Percentiles rank a stretch among this genome's conserved stretches.
These are phyloP conservation scores for Coemansia sp. DNA, from an alignment of 192 early-diverging fungal species.

Conservation along the genomic window DNA sequence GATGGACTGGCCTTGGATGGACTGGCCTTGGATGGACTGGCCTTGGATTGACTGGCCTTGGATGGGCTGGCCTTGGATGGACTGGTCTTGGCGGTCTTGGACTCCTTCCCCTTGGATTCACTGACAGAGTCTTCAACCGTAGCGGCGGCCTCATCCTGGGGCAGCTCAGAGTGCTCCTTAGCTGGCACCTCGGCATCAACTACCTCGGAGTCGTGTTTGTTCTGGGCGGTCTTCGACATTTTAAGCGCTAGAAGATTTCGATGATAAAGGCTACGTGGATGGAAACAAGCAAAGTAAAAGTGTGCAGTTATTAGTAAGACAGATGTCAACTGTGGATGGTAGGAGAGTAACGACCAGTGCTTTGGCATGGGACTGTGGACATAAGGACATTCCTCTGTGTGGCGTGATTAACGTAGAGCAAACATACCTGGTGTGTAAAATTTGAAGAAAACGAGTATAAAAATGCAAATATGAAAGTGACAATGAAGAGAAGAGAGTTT, in stretches of 20 bases:
- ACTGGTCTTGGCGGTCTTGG: background rate
- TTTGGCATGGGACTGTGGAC: background rate
- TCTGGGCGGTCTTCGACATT: conserved; percentile 61
- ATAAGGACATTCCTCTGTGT: background rate
- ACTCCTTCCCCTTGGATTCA: background rate
- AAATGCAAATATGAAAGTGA: background rate
- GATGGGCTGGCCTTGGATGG: background rate
- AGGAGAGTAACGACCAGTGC: background rate
- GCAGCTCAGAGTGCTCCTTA: conserved; percentile 58
- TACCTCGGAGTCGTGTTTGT: conserved; percentile 71
- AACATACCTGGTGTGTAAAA: background rate
- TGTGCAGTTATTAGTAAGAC: background rate
- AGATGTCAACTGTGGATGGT: background rate
- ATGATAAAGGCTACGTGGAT: background rate
- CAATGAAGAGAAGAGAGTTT: background rate
- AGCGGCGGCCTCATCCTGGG: conserved; percentile 58
- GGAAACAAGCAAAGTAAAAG: background rate
- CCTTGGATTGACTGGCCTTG: background rate
- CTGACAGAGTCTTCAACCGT: conserved; percentile 55
- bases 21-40: background rate
- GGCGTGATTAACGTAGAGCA: background rate
- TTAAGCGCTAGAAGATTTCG: conserved; percentile 9
- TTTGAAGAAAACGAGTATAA: background rate
- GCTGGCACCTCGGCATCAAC: conserved; percentile 49
- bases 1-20: background rate